Conservation (phyloP, 2,329 filamentous ascomycete genomes). For the Penicillium sp. region DNA sequence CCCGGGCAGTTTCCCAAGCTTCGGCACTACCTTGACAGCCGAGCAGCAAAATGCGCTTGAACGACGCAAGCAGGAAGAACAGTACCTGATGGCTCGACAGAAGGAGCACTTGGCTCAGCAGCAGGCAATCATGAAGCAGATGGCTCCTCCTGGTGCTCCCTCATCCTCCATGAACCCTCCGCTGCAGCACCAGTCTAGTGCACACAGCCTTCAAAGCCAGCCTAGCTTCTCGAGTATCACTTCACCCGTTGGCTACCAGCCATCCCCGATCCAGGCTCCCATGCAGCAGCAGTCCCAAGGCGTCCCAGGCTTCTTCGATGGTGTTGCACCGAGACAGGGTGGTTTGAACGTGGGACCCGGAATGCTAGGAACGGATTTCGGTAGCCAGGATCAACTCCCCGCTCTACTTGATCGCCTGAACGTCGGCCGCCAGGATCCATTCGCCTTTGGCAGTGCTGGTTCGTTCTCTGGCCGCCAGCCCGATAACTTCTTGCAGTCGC, state of each 20-base stretch:
- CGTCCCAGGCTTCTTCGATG: constrained; percentile 71
- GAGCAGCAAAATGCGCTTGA: constrained; percentile 98
- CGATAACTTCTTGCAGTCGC: constrained; percentile 50
- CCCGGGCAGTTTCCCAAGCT: constrained; percentile 85
- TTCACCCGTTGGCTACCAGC: constrained; percentile 73
- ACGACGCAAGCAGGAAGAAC: constrained; percentile 94
- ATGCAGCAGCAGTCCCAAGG: constrained; percentile 56
- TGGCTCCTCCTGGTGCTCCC: constrained; percentile 61
- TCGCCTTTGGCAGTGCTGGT: constrained; percentile 49
- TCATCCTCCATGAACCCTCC: constrained; percentile 56
- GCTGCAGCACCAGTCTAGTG: constrained; percentile 90
- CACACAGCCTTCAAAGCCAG: constrained; percentile 93
- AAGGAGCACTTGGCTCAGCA: constrained; percentile 89
- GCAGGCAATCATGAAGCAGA: constrained; percentile 73
- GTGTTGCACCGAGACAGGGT: constrained; percentile 46
- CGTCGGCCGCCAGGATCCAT: constrained; percentile 53
- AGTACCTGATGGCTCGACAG: constrained; percentile 93
- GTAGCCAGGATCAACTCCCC: constrained; percentile 71
- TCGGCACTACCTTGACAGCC: constrained; percentile 91
- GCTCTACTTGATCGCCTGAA: constrained; percentile 65
- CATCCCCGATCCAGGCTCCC: constrained; percentile 59
- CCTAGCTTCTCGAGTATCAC: constrained; percentile 94
- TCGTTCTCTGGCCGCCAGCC: constrained; percentile 49
- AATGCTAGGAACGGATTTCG: constrained; percentile 48
- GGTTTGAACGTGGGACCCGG: constrained; percentile 37